Evolutionary conservation across 225 moss, liverwort and hornwort species (phyloP).

Genomic region (Antitrichia curtipendula): DNA sequence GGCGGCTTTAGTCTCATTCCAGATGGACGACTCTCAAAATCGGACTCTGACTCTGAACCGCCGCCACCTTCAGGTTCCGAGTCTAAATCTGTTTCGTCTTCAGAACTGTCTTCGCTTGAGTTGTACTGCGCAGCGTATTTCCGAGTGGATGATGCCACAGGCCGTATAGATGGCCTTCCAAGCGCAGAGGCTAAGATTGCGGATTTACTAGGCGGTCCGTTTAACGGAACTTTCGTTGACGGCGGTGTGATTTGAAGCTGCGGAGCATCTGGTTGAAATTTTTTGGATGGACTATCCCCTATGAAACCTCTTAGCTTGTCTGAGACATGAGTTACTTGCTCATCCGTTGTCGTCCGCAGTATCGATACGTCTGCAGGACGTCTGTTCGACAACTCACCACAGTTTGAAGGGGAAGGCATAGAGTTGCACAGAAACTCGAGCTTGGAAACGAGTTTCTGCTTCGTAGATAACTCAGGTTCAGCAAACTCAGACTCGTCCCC

Average conservation of each 20-base stretch:
- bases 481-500: slow-evolving; percentile 34
- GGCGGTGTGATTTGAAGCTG: slow-evolving; percentile 44
- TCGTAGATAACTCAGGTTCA: slow-evolving; percentile 2
- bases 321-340: slow-evolving; percentile 25
- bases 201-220: slow-evolving; percentile 10
- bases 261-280: slow-evolving; percentile 38
- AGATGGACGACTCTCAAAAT: background rate
- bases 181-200: slow-evolving; percentile 10
- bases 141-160: background rate
- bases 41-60: slow-evolving; percentile 24
- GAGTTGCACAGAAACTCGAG: slow-evolving; percentile 26
- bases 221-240: slow-evolving; percentile 1
- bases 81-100: slow-evolving; percentile 29
- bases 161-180: slow-evolving; percentile 28
- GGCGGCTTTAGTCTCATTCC: slow-evolving; percentile 14
- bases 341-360: slow-evolving; percentile 13
- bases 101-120: slow-evolving; percentile 22
- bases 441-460: slow-evolving; percentile 14
- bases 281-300: slow-evolving; percentile 12
- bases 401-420: background rate
- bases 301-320: slow-evolving; percentile 16
- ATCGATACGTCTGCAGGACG: background rate
- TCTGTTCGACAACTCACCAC: slow-evolving; percentile 4
- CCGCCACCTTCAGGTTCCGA: slow-evolving; percentile 21
- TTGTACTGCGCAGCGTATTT: background rate